Conservation (phyloP, 306 rosid genomes). For the Oxytropis ochrocephala region DNA sequence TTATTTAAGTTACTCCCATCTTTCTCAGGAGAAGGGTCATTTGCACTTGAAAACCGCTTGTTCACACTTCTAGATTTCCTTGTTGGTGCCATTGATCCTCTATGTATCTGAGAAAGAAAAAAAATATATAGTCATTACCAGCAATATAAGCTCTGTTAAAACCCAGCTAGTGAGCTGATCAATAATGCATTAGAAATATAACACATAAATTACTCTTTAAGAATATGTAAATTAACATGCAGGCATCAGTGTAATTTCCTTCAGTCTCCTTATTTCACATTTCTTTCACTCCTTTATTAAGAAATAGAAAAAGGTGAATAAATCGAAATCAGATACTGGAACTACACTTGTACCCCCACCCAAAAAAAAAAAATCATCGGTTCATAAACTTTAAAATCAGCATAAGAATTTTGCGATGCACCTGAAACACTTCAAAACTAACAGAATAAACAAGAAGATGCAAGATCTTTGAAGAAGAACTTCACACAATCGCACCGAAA, state of each 20-base stretch:
- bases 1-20: constrained; percentile 42
- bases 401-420: not conserved
- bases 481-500: not conserved
- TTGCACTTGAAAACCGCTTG: constrained; percentile 37
- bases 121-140: not conserved
- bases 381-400: not conserved
- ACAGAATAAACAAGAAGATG: not conserved
- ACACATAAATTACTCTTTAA: not conserved
- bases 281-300: not conserved
- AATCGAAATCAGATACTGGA: not conserved
- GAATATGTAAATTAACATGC: not conserved
- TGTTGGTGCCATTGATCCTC: constrained; percentile 57
- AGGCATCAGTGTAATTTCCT: not conserved
- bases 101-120: constrained; percentile 29
- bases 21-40: constrained; percentile 51
- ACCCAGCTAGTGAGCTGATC: not conserved
- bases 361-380: not conserved
- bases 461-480: constrained; percentile 1
- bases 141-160: not conserved
- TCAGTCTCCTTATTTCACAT: not conserved
- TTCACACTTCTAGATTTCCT: constrained; percentile 49
- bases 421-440: not conserved
- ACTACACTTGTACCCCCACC: not conserved
- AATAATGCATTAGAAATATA: not conserved
- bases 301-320: not conserved